Conservation (phyloP, 768 basidiomycete genomes). For the Podaxis pistillaris region DNA sequence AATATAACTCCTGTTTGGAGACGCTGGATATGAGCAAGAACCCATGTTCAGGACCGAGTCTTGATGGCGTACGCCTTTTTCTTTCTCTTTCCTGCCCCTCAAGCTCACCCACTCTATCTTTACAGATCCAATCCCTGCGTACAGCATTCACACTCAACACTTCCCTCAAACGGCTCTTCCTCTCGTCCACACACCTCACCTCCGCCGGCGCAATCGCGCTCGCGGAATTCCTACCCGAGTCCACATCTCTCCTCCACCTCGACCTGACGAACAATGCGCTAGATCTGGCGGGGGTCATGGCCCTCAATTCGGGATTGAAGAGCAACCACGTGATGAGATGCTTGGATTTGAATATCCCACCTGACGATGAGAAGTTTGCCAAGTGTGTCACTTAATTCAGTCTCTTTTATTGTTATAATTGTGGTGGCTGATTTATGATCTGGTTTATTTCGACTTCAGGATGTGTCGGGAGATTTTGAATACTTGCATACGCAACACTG, state of each 20-base stretch:
- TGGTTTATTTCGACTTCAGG: conserved; percentile 25
- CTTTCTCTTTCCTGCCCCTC: background rate
- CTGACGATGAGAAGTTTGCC: conserved; percentile 78
- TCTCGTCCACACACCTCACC: conserved; percentile 77
- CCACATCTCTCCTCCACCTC: conserved; percentile 82
- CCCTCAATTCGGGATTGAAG: conserved; percentile 82
- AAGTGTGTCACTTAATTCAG: conserved; percentile 35
- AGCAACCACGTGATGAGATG: conserved; percentile 87
- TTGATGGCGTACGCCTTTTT: conserved; percentile 76
- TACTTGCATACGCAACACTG: conserved; percentile 90
- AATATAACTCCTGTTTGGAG: conserved; percentile 72
- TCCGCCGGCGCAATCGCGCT: conserved; percentile 90
- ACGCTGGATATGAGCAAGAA: conserved; percentile 93
- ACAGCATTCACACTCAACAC: conserved; percentile 92
- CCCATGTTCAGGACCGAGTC: conserved; percentile 84
- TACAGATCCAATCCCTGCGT: conserved; percentile 79
- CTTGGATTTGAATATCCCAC: conserved; percentile 89
- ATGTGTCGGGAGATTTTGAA: conserved; percentile 89
- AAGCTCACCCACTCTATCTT: background rate
- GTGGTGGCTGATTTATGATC: background rate
- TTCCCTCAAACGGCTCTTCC: conserved; percentile 88
- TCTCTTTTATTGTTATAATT: background rate
- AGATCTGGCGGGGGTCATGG: conserved; percentile 91
- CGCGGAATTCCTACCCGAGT: conserved; percentile 95
- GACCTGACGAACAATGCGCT: conserved; percentile 84